These are phyloP conservation scores for Aspergillus clavatus DNA, from an alignment of 2,329 filamentous ascomycete genomes.

Conservation along the genomic window DNA sequence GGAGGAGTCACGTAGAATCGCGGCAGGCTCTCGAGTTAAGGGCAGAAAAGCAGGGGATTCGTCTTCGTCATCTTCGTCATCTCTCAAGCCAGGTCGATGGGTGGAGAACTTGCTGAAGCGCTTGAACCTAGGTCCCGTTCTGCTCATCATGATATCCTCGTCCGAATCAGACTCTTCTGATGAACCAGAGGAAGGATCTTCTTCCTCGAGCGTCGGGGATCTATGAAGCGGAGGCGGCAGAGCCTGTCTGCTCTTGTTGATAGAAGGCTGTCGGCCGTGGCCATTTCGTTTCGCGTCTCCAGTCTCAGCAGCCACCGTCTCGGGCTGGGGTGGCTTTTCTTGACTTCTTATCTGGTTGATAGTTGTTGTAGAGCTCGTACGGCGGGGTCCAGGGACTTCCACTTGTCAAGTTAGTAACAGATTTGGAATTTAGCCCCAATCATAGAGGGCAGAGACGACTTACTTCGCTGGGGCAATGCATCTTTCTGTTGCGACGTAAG, in stretches of 20 bases:
- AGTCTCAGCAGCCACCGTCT: constrained; percentile 19
- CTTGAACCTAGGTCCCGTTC: constrained; percentile 28
- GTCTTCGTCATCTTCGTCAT: constrained; percentile 43
- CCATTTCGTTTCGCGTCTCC: constrained; percentile 23
- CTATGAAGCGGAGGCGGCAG: constrained; percentile 18
- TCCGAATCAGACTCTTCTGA: constrained; percentile 30
- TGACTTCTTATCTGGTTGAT: constrained; percentile 24
- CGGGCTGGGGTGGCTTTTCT: constrained; percentile 23
- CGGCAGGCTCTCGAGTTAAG: constrained; percentile 24
- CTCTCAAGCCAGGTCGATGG: constrained; percentile 28
- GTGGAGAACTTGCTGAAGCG: constrained; percentile 39
- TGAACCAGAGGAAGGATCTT: constrained; percentile 29
- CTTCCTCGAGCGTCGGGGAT: constrained; percentile 33
- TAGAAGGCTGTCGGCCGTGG: constrained; percentile 19
- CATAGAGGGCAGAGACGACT: constrained; percentile 5
- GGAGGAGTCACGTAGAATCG: constrained; percentile 16
- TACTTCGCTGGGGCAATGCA: constrained; percentile 23
- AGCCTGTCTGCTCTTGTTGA: constrained; percentile 22
- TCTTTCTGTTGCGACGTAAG: constrained; percentile 36
- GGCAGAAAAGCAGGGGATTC: constrained; percentile 46
- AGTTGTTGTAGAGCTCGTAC: constrained; percentile 30
- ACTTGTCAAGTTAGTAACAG: too few species aligned
- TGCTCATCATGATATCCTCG: constrained; percentile 19
- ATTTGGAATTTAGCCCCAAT: too few species aligned
- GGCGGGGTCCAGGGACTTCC: constrained; percentile 18